Base-by-base conservation (phyloP, 1,284 basidiomycete species). In the Schizophyllum commune region DNA sequence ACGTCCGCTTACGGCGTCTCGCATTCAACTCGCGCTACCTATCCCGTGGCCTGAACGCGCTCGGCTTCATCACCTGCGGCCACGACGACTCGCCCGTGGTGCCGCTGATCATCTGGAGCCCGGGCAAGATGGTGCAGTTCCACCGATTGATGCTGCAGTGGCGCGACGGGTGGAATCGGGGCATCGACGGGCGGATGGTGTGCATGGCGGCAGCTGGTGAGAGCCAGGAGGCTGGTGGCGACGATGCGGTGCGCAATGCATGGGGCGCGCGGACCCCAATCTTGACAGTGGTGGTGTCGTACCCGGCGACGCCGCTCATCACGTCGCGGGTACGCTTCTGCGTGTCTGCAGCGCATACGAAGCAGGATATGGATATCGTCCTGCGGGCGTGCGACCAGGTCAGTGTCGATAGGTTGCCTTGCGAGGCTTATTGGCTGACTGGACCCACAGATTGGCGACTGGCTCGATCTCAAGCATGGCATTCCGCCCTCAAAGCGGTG, bases 21-120 rank as follows among this genome's bases (percentile, higher is more conserved):
- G 95, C 95, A 0, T 99, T 99, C 84, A 99, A 98, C 78, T 83
- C 92, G 21, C 86, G 94, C 13, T 99, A 98, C 76, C 87, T 99
- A 56, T 89, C 91, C 64, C 85, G 84, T 13, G 96, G 90, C 6
- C 82, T 99, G 63, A 81, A 86, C 68, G 96, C 95, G 73, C 86
- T 99, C 39, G 97, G 96, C 0, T 99, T 99, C 80, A 97, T 99
- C 79, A 91, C 94, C 8, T 98, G 96, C 69, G 95, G 96, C 0
- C 89, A 94, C 74, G 85, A 88, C 59, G 89, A 96, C 68, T 94
- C 92, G 22, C 96, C 97, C 2, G 94, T 99, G 66, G 89, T 99
- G 1, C 97, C 97, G 0, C 79, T 98, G 52, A 81, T 99, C 62
- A 80, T 99, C 39, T 99, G 95, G 83, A 86, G 94, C 71, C 94